Evolutionary conservation across 2,329 filamentous ascomycete genomes (phyloP).

Genomic region (Fragosphaeria purpurea): DNA sequence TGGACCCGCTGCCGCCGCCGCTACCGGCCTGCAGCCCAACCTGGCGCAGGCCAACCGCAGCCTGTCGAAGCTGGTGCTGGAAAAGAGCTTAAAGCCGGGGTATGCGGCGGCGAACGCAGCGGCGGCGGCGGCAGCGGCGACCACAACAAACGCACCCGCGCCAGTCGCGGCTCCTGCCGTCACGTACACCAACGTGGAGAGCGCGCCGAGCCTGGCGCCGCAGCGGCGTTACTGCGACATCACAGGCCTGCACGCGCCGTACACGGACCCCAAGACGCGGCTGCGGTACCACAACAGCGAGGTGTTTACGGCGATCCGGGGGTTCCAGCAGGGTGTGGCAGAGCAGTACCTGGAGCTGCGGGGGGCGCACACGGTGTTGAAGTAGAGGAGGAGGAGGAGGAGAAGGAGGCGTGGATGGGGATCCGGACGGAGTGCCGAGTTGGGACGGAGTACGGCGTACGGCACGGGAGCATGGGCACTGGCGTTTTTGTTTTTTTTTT

Average conservation of each 20-base stretch:
- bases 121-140: neutral
- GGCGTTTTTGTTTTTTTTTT: neutral
- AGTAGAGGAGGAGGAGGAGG: slow-evolving; percentile 35
- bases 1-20: slow-evolving; percentile 10
- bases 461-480: too few species aligned
- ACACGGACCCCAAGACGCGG: slow-evolving; percentile 89
- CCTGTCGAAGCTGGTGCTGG: slow-evolving; percentile 76
- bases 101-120: neutral
- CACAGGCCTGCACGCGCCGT: slow-evolving; percentile 83
- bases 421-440: too few species aligned
- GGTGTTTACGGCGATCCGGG: slow-evolving; percentile 75
- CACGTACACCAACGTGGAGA: slow-evolving; percentile 91
- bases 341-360: slow-evolving; percentile 85
- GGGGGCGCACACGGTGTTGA: slow-evolving; percentile 86
- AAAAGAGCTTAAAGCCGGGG: slow-evolving; percentile 57
- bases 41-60: slow-evolving; percentile 83
- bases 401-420: neutral
- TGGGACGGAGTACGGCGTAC: too few species aligned
- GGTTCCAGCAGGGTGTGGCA: slow-evolving; percentile 67
- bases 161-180: slow-evolving; percentile 51
- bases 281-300: slow-evolving; percentile 89
- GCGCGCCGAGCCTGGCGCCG: slow-evolving; percentile 76
- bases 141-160: neutral
- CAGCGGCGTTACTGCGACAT: slow-evolving; percentile 91
- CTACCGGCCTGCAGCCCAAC: slow-evolving; percentile 46